These are phyloP conservation scores for Globisporangium polare DNA, from an alignment of 352 stramenopile species.

Conservation along the genomic window DNA sequence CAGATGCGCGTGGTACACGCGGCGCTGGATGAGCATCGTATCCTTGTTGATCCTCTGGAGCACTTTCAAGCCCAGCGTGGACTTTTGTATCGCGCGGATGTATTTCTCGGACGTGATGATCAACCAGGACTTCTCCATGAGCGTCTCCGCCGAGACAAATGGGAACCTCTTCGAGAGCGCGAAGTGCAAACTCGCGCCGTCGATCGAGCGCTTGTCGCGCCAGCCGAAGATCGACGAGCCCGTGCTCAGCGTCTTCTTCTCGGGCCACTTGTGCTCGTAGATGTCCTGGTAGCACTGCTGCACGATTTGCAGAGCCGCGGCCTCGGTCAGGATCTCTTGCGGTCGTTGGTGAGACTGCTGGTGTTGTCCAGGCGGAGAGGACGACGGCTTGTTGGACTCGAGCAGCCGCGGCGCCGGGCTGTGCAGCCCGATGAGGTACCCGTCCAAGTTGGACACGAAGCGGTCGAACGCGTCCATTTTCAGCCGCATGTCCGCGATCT, in stretches of 20 bases:
- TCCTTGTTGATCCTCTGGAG: slow-evolving; percentile 46
- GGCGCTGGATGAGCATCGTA: slow-evolving; percentile 35
- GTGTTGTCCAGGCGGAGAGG: background rate
- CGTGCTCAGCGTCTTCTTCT: slow-evolving; percentile 30
- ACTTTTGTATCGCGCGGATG: slow-evolving; percentile 42
- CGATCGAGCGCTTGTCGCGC: slow-evolving; percentile 45
- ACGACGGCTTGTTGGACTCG: background rate
- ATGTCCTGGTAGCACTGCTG: slow-evolving; percentile 49
- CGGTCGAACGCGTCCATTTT: slow-evolving; percentile 14
- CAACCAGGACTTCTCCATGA: slow-evolving; percentile 48
- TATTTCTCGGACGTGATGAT: slow-evolving; percentile 39
- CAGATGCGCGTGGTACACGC: slow-evolving; percentile 42
- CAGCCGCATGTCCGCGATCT: slow-evolving; percentile 6
- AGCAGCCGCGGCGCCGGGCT: background rate
- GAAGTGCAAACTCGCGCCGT: slow-evolving; percentile 41
- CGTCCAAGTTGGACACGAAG: slow-evolving; percentile 14
- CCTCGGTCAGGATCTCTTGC: background rate
- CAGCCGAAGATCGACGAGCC: slow-evolving; percentile 39
- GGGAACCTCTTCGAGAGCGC: slow-evolving; percentile 31
- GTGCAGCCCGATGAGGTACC: slow-evolving; percentile 9
- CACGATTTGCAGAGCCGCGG: slow-evolving; percentile 24
- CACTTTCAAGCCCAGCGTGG: slow-evolving; percentile 37
- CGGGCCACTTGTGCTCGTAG: slow-evolving; percentile 28
- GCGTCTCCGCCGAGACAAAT: slow-evolving; percentile 21
- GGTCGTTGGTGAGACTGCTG: background rate